Evolutionary conservation across 495 filamentous ascomycete genomes (phyloP).

Genomic region (Corynascus novoguineensis): DNA sequence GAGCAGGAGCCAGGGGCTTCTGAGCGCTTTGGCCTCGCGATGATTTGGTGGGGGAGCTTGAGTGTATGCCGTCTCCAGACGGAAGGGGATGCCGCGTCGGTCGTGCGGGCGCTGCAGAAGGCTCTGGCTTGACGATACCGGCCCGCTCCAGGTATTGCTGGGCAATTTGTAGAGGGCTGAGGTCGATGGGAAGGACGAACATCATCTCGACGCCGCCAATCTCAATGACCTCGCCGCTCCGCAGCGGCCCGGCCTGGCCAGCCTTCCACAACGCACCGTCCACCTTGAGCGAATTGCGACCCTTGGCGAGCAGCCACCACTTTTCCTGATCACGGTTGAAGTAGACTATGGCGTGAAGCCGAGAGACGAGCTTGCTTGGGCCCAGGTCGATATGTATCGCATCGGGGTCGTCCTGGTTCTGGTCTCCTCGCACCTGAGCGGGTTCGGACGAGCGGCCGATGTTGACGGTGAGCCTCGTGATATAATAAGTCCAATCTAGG

Average conservation of each 20-base stretch:
- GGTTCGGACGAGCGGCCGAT: slow-evolving; percentile 77
- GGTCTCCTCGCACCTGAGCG: slow-evolving; percentile 29
- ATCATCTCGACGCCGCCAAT: slow-evolving; percentile 94
- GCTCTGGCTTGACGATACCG: slow-evolving; percentile 36
- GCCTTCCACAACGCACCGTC: slow-evolving; percentile 64
- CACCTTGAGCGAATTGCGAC: slow-evolving; percentile 81
- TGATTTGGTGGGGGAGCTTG: slow-evolving; percentile 25
- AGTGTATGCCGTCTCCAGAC: slow-evolving; percentile 35
- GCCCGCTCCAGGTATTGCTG: slow-evolving; percentile 49
- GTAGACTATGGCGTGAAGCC: slow-evolving; percentile 78
- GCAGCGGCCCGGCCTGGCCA: slow-evolving; percentile 57
- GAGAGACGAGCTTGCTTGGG: slow-evolving; percentile 85
- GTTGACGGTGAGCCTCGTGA: slow-evolving; percentile 69
- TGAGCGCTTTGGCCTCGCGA: slow-evolving; percentile 32
- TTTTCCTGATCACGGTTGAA: slow-evolving; percentile 62
- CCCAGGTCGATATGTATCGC: slow-evolving; percentile 86
- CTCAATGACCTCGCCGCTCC: slow-evolving; percentile 82
- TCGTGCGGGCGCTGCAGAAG: slow-evolving; percentile 15
- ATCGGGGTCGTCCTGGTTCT: slow-evolving; percentile 31
- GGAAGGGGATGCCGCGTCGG: slow-evolving; percentile 44
- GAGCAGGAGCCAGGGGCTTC: slow-evolving; percentile 60
- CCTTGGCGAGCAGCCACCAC: slow-evolving; percentile 82
- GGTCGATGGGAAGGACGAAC: slow-evolving; percentile 76
- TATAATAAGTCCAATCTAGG: slow-evolving; percentile 89
- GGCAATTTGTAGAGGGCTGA: slow-evolving; percentile 53